Conservation (phyloP, 352 stramenopile species). For the Phytophthora brassicae region DNA sequence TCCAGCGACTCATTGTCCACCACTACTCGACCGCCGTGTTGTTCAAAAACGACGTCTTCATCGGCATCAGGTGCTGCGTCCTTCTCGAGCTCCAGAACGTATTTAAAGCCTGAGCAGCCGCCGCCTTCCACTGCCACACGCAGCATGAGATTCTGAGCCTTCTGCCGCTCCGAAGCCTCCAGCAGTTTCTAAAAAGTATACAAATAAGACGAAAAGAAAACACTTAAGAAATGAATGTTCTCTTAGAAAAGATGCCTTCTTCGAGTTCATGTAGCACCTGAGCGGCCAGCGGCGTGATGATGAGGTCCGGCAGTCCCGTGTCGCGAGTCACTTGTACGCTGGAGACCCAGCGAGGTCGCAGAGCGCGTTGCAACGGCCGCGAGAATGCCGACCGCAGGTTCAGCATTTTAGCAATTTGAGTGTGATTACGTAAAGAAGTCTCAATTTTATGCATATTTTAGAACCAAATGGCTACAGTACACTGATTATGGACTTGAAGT, state of each 20-base stretch:
- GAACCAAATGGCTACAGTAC: not conserved
- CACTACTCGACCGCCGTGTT: slow-evolving; percentile 85
- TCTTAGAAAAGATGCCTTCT: no score
- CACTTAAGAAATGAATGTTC: no score
- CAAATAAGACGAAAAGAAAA: not conserved
- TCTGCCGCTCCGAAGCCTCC: slow-evolving; percentile 57
- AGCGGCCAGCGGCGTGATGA: slow-evolving; percentile 66
- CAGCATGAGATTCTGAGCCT: slow-evolving; percentile 67
- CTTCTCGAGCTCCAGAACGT: slow-evolving; percentile 90
- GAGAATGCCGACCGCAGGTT: slow-evolving; percentile 28
- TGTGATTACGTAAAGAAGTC: not conserved
- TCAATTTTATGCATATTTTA: no score
- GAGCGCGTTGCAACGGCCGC: slow-evolving; percentile 18
- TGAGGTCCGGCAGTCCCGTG: slow-evolving; percentile 54
- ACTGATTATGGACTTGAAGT: no score
- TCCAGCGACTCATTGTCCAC: slow-evolving; percentile 94
- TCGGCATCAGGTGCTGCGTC: slow-evolving; percentile 51
- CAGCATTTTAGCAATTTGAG: slow-evolving; percentile 11
- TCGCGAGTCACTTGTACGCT: slow-evolving; percentile 45
- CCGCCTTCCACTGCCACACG: slow-evolving; percentile 91
- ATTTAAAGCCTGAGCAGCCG: slow-evolving; percentile 94
- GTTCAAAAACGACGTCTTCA: slow-evolving; percentile 78
- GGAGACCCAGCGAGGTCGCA: slow-evolving; percentile 33
- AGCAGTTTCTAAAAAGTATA: slow-evolving; percentile 49
- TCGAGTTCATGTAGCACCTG: no score